Evolutionary conservation across 2,329 filamentous ascomycete species (phyloP).

Genomic region (Cladobotryum mycophilum): DNA sequence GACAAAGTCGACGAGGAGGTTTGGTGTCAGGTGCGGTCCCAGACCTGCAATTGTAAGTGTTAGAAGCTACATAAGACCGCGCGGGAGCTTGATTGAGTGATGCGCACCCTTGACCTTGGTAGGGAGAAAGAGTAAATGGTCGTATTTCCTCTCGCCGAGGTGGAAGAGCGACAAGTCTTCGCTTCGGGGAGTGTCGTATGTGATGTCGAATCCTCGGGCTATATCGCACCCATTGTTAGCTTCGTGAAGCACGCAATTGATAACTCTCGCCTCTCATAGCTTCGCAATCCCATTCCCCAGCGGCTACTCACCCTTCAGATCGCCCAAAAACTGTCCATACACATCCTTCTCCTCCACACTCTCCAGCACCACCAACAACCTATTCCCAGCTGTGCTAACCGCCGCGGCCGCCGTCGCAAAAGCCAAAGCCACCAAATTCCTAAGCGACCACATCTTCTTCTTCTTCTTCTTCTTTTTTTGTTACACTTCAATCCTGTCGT

Average conservation of each 20-base stretch:
- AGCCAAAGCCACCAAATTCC: conserved; percentile 63
- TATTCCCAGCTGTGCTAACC: conserved; percentile 69
- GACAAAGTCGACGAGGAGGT: conserved; percentile 81
- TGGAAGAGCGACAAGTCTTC: conserved; percentile 71
- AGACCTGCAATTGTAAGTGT: conserved; percentile 50
- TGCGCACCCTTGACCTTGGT: conserved; percentile 75
- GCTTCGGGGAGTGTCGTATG: conserved; percentile 78
- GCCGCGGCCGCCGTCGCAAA: conserved; percentile 64
- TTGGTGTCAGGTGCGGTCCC: conserved; percentile 80
- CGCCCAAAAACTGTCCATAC: conserved; percentile 76
- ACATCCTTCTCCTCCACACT: conserved; percentile 71
- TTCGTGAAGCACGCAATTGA: too few relatives aligned
- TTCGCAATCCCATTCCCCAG: not conserved
- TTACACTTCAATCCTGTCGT: not conserved
- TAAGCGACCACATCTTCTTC: conserved; percentile 68
- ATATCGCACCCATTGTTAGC: conserved; percentile 19
- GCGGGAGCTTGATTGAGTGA: too few relatives aligned
- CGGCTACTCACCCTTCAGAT: conserved; percentile 55
- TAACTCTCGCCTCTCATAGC: too few relatives aligned
- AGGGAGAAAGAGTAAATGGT: conserved; percentile 85
- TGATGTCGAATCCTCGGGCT: conserved; percentile 79
- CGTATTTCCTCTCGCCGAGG: conserved; percentile 81
- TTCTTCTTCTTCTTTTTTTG: too few relatives aligned
- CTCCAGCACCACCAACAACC: conserved; percentile 81
- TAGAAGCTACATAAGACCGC: too few relatives aligned